Percentiles rank a stretch among this genome's conserved stretches.
phyloP scores from a whole-genome alignment of 805 yeast genomes.

The Candida insectalens region DNA sequence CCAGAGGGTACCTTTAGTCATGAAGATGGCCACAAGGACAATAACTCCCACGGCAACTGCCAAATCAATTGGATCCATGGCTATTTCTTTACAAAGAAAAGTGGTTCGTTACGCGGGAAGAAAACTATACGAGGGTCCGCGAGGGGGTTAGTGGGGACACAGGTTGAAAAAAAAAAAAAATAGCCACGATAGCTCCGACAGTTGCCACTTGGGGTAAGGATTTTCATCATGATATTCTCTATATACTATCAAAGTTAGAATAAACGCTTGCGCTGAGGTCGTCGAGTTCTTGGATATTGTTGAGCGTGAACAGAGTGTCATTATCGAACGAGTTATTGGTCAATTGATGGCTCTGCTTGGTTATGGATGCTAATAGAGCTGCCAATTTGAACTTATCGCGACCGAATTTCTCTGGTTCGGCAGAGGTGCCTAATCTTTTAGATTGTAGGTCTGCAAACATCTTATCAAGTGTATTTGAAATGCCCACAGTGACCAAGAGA shows the following conservation, averaged over 20 bases:
- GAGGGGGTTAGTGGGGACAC: too few relatives aligned
- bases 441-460: conserved; percentile 19
- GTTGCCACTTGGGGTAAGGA: too few relatives aligned
- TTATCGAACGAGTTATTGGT: conserved; percentile 23
- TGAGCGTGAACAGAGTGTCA: conserved; percentile 28
- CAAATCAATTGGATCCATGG: conserved; percentile 61
- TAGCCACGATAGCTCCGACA: too few relatives aligned
- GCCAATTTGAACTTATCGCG: conserved; percentile 43
- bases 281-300: conserved; percentile 54
- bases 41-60: conserved; percentile 57
- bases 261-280: conserved; percentile 87
- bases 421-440: conserved; percentile 4
- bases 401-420: conserved; percentile 2
- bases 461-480: conserved; percentile 38
- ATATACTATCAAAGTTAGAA: conserved; percentile 60
- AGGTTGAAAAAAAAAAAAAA: too few relatives aligned
- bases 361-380: conserved; percentile 55
- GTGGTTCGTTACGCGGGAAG: neutral
- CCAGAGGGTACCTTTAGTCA: conserved; percentile 49
- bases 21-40: conserved; percentile 49
- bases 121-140: neutral
- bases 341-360: conserved; percentile 45
- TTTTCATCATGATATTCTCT: too few relatives aligned
- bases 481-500: conserved; percentile 32
- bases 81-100: conserved; percentile 1